phyloP scores from a whole-genome alignment of 2,329 filamentous ascomycete species.

The Sphaerulina musiva region DNA sequence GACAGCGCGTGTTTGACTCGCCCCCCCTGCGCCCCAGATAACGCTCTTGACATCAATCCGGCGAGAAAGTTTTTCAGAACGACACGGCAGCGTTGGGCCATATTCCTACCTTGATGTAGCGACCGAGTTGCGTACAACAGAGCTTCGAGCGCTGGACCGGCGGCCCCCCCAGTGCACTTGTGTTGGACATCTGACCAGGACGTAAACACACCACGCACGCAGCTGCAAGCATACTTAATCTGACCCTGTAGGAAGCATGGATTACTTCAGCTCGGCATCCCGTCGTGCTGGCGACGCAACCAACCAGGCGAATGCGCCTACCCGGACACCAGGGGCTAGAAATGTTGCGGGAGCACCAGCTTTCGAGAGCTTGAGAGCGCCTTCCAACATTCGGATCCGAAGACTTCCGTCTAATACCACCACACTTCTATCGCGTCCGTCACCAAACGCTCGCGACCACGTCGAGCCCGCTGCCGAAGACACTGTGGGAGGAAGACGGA shows the following conservation, averaged over 20 bases:
- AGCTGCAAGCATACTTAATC: neutral
- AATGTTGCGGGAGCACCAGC: slow-evolving; percentile 21
- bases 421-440: slow-evolving; percentile 12
- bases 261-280: slow-evolving; percentile 25
- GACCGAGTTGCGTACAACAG: too few relatives aligned
- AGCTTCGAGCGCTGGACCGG: too few relatives aligned
- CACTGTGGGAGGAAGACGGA: slow-evolving; percentile 23
- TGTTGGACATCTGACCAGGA: neutral
- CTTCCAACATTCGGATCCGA: slow-evolving; percentile 31
- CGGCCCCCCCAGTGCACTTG: too few relatives aligned
- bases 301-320: slow-evolving; percentile 15
- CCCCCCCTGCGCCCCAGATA: too few relatives aligned
- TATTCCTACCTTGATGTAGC: too few relatives aligned
- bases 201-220: too few relatives aligned
- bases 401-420: slow-evolving; percentile 23
- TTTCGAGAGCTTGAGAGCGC: slow-evolving; percentile 28
- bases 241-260: slow-evolving; percentile 14
- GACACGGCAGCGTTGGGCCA: too few relatives aligned
- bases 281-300: slow-evolving; percentile 16
- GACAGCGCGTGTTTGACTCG: too few relatives aligned
- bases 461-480: slow-evolving; percentile 11
- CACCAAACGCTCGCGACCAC: slow-evolving; percentile 13
- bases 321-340: slow-evolving; percentile 17
- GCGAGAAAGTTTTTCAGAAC: too few relatives aligned
- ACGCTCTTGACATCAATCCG: too few relatives aligned